Percentiles rank a stretch among this genome's conserved stretches.
Conservation (phyloP, 2,329 filamentous ascomycete species). For the Neonectria neomacrospora region DNA sequence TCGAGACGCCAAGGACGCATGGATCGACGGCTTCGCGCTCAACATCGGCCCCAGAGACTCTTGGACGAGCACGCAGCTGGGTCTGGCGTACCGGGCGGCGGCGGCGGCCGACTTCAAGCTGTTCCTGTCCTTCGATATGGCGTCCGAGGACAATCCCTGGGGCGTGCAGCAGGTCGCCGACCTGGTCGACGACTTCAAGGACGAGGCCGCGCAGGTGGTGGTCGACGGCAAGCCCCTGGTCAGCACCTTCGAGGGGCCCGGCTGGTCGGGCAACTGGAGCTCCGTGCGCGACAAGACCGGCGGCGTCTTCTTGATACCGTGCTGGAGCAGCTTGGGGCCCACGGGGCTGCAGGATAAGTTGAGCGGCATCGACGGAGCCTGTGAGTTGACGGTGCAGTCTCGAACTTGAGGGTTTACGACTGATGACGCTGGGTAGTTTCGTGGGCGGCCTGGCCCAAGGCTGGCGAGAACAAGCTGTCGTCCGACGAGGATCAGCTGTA, state of each 20-base stretch:
- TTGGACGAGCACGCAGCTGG: conserved; percentile 48
- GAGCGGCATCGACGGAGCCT: conserved; percentile 37
- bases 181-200: conserved; percentile 42
- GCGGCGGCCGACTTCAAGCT: conserved; percentile 45
- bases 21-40: conserved; percentile 56
- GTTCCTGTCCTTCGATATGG: conserved; percentile 57
- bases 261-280: conserved; percentile 55
- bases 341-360: conserved; percentile 37
- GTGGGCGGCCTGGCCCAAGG: conserved; percentile 55
- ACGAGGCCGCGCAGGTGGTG: conserved; percentile 43
- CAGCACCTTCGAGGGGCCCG: conserved; percentile 62
- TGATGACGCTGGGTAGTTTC: conserved; percentile 42
- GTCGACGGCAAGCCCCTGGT: conserved; percentile 54
- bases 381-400: conserved; percentile 26
- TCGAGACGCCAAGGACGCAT: conserved; percentile 48
- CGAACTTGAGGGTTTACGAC: not conserved
- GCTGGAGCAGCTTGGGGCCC: conserved; percentile 52
- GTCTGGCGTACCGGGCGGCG: conserved; percentile 44
- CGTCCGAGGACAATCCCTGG: conserved; percentile 43
- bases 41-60: conserved; percentile 51
- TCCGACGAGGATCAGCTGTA: conserved; percentile 50
- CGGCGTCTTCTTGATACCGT: conserved; percentile 57
- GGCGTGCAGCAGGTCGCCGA: conserved; percentile 38
- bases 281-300: conserved; percentile 51
- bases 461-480: conserved; percentile 47